Evolutionary conservation across 2,329 filamentous ascomycete genomes (phyloP), one percentile per base, ranked within the genome.

Genomic region (Aspergillus awamori): DNA sequence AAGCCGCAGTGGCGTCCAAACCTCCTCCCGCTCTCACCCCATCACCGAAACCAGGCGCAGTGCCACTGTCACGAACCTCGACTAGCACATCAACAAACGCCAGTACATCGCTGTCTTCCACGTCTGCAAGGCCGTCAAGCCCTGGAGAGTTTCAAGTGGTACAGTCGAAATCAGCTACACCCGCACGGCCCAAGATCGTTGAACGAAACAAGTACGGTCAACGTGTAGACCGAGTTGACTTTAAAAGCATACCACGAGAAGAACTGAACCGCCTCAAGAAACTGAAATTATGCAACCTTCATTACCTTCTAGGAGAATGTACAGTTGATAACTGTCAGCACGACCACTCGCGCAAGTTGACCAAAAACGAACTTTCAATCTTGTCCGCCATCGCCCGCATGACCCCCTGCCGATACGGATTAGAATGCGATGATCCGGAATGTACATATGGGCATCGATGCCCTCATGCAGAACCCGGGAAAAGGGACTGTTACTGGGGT

Each of bases 371-470:
- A 67, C 70, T 83, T 53, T 77, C 80, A 20, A 82, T 82, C n/a
- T 74, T 88, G 58, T 80, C 81, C 26, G 81, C 84, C 24, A 84
- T 88, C 20, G 85, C 86, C 52, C 82, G 86, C 54, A 87, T 87
- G 84, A 86, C 84, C 3, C 85, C 86, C 24, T 89, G 86, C 69
- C 80, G 80, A 59, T 83, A 84, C 67, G 85, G 85, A 10, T 79
- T 81, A 53, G 79, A 79, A 13, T 89, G 86, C 67, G 79, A 84
- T 54, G 86, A 88, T 62, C 71, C 80, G 1, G 83, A 83, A 61
- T 89, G 86, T 74, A 87, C 88, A 55, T 88, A 87, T 68, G 86
- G 86, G 22, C 86, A 89, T 72, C 81, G 83, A 38, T 89, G 86
- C 68, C 84, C 85, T 17, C 84, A 84, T 63, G 80, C 78, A 36